Base-by-base conservation (phyloP, 106 monocot species). In the Acorus calamus region DNA sequence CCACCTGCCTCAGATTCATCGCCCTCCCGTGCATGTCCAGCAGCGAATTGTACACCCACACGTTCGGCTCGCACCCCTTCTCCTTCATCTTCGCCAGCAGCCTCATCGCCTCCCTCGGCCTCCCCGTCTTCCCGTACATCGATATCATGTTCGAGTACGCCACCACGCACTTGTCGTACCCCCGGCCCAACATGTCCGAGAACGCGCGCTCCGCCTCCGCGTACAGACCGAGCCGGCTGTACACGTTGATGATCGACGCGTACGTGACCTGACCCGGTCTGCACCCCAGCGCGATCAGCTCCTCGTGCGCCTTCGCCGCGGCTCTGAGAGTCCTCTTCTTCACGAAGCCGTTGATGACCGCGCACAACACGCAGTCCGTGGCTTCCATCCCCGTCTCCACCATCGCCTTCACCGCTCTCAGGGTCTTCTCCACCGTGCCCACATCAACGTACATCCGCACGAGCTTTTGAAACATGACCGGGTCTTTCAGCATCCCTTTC, bases 131-230 rank as follows among this genome's bases (percentile, higher is more conserved):
- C 8, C 89, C 89, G 55, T 89, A 86, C 78, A 85, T 83, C 0
- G 83, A 89, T 3, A 93, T 80, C 75, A 93, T 84, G 59, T 76
- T 93, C 9, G 86, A 70, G 67, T 93, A 93, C 4, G 93, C 93
- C 4, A 93, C 78, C 50, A 93, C 61, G 58, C 93, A 93, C 52
- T 56, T 81, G 60, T 86, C 69, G 51, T 78, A 89, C 4, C 89
- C 86, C 60, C 69, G 78, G 5, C 68, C 89, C 4, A 89, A 6
- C 93, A 93, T 89, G 67, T 89, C 81, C 4, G 58, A 5, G 62
- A 93, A 93, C 6, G 78, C 44, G 0, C 46, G 41, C 64, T 93
- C 93, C 0, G 93, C 88, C 52, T 74, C 67, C 49, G 28, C 10
- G 49, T 58, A 28, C 5, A 78, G 76, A n/a, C 88, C 83, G 1